Evolutionary conservation across 1,284 basidiomycete species (phyloP), one percentile per base, ranked within the genome.

Genomic region (Cutaneotrichosporon daszewskae): DNA sequence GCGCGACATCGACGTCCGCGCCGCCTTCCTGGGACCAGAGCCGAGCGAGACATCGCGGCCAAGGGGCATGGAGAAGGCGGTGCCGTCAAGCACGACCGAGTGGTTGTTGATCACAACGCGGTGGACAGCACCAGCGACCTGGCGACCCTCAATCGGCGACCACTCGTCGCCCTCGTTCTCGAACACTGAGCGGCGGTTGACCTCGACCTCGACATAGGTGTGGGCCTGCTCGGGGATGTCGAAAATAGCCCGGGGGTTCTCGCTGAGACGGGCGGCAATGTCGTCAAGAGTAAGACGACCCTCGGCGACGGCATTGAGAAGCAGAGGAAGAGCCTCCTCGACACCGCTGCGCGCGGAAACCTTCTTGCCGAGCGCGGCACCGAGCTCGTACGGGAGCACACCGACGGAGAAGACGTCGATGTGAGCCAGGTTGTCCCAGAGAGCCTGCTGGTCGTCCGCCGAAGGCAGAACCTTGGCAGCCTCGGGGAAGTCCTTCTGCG

Each of bases 331-430:
- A 0, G 87, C 80, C 71, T 99, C 94, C 60, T 88, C 83, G 32
- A 89, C 76, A 58, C 95, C 95, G 18, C 87, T 84, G 67, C 79
- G 78, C 1, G 86, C 74, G 6, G 84, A 83, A 17, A 79, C 78
- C 5, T 75, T 59, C 59, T 87, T 75, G 26, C 80, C 81, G 33
- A 84, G 76, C 56, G 86, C 83, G 17, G 72, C 65, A 3, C 86
- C 82, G 24, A 95, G 74, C 53, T 81, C 76, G 71, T 87, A 91
- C 4, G 95, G 94, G 24, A 84, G 76, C 25, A 78, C 77, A 35
- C 94, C 91, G 47, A 95, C 79, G 3, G 92, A 91, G 76, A 99
- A 92, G 36, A 83, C 83, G 61, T 99, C 95, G 55, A 99, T 84
- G 28, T 79, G 72, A 18, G 84, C 81, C 25, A 98, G 66, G 63